Base-by-base conservation (phyloP, 306 rosid genomes). In the Cucumis melo region DNA sequence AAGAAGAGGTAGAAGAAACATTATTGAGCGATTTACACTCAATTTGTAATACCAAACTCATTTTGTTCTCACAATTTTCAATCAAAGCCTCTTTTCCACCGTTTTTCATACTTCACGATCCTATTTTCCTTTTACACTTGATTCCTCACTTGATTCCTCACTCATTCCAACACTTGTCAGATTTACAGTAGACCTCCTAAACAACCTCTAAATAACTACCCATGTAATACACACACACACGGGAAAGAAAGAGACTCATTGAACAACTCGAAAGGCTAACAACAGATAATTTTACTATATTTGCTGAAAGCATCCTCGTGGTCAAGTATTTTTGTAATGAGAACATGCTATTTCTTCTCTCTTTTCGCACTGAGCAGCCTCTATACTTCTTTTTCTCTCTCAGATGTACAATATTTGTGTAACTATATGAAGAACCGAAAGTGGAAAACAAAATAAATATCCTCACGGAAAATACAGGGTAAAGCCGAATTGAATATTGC, bases 361-460 rank as follows among this genome's bases (percentile, higher is more conserved):
- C 60, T 10, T 17, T 73, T 29, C 9, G 77, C 6, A 55, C 58
- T 29, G 77, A 53, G 62, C 46, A 51, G 77, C 62, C 77, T 73
- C 77, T 73, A 32, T 73, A 53, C 46, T 73, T 73, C 60, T 50
- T 13, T 70, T 20, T 42, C 21, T 46, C 39, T 70, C 86, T 81
- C 79, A 8, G 74, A 78, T 74, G 82, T 84, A 81, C 86, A 82
- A 48, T 78, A 66, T 82, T 85, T 81, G 87, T 86, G 80, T 80
- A 81, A 77, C 53, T 77, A 66, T 59, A 54, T 77, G 77, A 78
- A 29, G 64, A 77, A 64, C 68, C 74, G 72, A 75, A 81, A 73
- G 17, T 36, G 74, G 81, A 39, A n/a, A 76, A 51, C 5, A 55
- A 55, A 74, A 81, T 32, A 66, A 46, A 80, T 83, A 81, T 78